Evolutionary conservation across 2,329 filamentous ascomycete species (phyloP), one percentile per base, ranked within the genome.

Genomic region (Knufia petricola): DNA sequence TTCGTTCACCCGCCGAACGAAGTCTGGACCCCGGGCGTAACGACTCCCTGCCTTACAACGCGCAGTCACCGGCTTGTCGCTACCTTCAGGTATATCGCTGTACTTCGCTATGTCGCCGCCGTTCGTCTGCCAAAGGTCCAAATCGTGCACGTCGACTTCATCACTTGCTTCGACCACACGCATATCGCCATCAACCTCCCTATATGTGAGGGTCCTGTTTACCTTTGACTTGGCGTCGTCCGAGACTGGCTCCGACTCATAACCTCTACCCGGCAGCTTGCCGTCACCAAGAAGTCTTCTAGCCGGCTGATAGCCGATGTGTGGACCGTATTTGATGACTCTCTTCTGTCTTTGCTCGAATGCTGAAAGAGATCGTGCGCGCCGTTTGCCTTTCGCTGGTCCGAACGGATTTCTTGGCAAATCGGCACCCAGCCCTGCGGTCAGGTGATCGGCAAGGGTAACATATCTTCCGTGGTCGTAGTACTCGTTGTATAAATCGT

Each of bases 221-320:
- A 13, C 15, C 32, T 36, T 44, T 44, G 41, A 44, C 24, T 26
- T 23, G 31, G 24, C 28, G 3, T n/a, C 15, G 8, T 31, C 24
- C 15, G 41, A 28, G 6, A 44, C 20, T 32, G 44, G 44, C 17
- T 47, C 44, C 17, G 44, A 47, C 7, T 38, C 21, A 34, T 47
- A 47, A 15, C 23, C 44, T 9, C 34, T 3, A 20, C 32, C 28
- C 9, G 17, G 15, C 26, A 30, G 6, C 20, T 47, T 15, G 23
- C 32, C 15, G 17, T 38, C 32, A 17, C 13, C 23, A 39, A 39
- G 12, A 19, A 7, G 13, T n/a, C 4, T 28, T 28, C 19, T 26
- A 4, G n/a, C 20, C 20, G 44, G 31, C 21, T 47, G 44, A 10
- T 30, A 39, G 7, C 44, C 44, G 4, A 47, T 39, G 13, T 47